phyloP scores from a whole-genome alignment of 345 rosid genomes.

The Viola odorata region DNA sequence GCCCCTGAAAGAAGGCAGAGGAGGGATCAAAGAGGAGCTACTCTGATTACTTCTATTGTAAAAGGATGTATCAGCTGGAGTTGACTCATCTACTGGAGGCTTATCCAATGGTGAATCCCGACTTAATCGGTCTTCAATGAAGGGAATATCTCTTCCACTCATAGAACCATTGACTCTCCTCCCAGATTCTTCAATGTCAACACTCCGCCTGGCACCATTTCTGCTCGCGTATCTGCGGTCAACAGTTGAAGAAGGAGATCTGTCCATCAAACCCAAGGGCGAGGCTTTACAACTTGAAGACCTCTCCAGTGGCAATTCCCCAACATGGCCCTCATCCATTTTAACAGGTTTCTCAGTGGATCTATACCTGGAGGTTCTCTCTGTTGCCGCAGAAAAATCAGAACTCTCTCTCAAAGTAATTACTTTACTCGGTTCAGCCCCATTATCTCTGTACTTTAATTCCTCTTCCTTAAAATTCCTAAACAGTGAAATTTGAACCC shows the following conservation, averaged over 20 bases:
- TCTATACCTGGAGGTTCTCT: constrained; percentile 55
- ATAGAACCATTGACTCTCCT: constrained; percentile 47
- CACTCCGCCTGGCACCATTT: constrained; percentile 49
- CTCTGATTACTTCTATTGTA: constrained; percentile 48
- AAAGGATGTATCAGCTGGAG: constrained; percentile 52
- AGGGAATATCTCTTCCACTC: constrained; percentile 50
- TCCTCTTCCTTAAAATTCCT: constrained; percentile 56
- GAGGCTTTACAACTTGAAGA: constrained; percentile 71
- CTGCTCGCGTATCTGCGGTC: constrained; percentile 65
- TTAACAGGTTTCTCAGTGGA: constrained; percentile 48
- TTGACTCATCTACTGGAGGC: constrained; percentile 50
- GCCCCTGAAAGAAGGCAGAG: constrained; percentile 49
- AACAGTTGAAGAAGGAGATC: constrained; percentile 74
- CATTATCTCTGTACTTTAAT: constrained; percentile 38
- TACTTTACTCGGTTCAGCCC: constrained; percentile 46
- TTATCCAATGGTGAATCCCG: constrained; percentile 51
- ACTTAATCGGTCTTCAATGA: constrained; percentile 46
- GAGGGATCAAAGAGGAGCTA: constrained; percentile 49
- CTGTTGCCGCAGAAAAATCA: constrained; percentile 50
- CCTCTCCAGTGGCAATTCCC: constrained; percentile 61
- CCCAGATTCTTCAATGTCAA: constrained; percentile 68
- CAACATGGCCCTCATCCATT: constrained; percentile 57
- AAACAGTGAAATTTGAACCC: constrained; percentile 12
- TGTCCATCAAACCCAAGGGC: constrained; percentile 56
- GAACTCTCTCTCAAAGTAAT: constrained; percentile 46